phyloP scores from a whole-genome alignment of 2,329 filamentous ascomycete species.

The Incumbomyces delicatus region DNA sequence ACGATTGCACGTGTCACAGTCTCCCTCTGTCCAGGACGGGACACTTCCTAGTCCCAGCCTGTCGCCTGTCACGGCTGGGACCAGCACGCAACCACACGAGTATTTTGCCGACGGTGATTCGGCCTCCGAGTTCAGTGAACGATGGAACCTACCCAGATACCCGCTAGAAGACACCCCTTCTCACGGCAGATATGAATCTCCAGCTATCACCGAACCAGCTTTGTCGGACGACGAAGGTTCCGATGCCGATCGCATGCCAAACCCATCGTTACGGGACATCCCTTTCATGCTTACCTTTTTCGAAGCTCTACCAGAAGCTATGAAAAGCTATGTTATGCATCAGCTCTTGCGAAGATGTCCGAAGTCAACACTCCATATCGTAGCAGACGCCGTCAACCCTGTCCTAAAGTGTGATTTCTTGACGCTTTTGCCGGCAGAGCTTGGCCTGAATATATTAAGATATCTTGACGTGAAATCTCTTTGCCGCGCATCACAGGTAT shows the following conservation, averaged over 20 bases:
- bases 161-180: constrained; percentile 14
- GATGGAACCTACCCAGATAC: constrained; percentile 3
- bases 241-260: not conserved
- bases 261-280: constrained; percentile 59
- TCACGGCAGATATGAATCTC: constrained; percentile 10
- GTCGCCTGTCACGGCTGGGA: constrained; percentile 77
- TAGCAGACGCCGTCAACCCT: constrained; percentile 85
- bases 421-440: constrained; percentile 69
- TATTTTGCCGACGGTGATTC: constrained; percentile 37
- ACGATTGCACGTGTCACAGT: constrained; percentile 50
- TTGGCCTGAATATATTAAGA: constrained; percentile 76
- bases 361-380: constrained; percentile 76
- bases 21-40: constrained; percentile 67
- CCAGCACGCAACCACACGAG: constrained; percentile 41
- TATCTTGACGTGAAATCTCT: constrained; percentile 80
- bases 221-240: constrained; percentile 2
- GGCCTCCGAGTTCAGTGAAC: constrained; percentile 28
- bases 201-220: constrained; percentile 6
- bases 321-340: constrained; percentile 96
- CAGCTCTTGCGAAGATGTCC: constrained; percentile 83
- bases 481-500: constrained; percentile 84
- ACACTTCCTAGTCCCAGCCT: constrained; percentile 90
- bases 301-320: constrained; percentile 77
- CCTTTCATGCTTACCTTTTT: constrained; percentile 80
- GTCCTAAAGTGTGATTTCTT: constrained; percentile 92